Base-by-base conservation (phyloP, 192 early-diverging fungal genomes). In the Gryganskiella cystojenkinii region DNA sequence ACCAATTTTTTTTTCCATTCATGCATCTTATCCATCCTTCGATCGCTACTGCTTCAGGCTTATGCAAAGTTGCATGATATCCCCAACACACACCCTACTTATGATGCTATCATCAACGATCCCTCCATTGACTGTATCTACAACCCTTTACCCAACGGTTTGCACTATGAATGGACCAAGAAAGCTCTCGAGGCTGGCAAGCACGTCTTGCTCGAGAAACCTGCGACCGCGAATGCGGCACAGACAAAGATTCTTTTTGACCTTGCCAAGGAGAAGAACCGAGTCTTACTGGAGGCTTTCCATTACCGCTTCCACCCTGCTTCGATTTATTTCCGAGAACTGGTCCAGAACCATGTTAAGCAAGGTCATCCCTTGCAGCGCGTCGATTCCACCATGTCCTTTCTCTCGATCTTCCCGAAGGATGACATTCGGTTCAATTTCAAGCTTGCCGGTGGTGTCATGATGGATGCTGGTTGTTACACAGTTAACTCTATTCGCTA, bases 191-290 rank as follows among this genome's bases (percentile, higher is more conserved):
- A 64, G 9, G 82, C 84, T 14, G 83, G 85, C 9, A 91, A 91
- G 47, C 87, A 91, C 55, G 76, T 91, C 24, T 78, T 91, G 11
- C 66, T 82, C 11, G 67, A 85, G 55, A 85, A 85, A 54, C 80
- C 83, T 8, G 62, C 83, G 3, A 58, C 80, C 2, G 70, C 66
- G 20, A 85, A 85, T 24, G 83, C 65, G 17, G 51, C 47, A 0
- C 78, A 84, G 51, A 60, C 82, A 2, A 37, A 61, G 3, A 60
- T 69, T 3, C 44, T 84, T 13, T 57, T 79, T 24, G 70, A 43
- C 2, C 22, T 79, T n/a, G 82, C 80, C 19, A 44, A 61, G 15
- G 46, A 62, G 45, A 61, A 84, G 53, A 74, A 84, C 42, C 30
- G 65, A 24, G 64, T 84, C 10, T 54, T 84, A 9, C 35, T 84